Conservation (phyloP, 106 monocot genomes). For the Acorus gramineus region DNA sequence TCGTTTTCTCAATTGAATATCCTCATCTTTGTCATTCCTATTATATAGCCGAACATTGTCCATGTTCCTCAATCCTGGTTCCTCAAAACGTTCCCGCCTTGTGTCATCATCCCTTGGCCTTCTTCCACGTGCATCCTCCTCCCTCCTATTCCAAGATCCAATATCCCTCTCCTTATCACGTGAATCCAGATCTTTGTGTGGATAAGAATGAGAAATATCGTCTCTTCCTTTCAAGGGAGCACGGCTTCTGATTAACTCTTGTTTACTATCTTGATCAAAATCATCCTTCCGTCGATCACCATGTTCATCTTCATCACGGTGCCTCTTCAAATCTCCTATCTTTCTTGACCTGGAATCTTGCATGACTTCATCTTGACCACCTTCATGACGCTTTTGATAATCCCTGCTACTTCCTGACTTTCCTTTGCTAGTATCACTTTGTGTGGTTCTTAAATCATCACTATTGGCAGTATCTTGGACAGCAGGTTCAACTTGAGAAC, state of each 20-base stretch:
- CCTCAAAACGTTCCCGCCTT: conserved; percentile 29
- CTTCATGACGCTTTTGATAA: conserved; percentile 26
- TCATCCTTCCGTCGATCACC: conserved; percentile 33
- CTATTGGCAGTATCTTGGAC: conserved; percentile 20
- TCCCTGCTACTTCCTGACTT: conserved; percentile 46
- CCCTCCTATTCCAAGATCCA: conserved; percentile 42
- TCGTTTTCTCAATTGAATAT: conserved; percentile 36
- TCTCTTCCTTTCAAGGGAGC: conserved; percentile 30
- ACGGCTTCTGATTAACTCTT: conserved; percentile 24
- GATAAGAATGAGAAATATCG: conserved; percentile 26
- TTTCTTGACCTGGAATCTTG: conserved; percentile 26
- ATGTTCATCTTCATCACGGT: conserved; percentile 25
- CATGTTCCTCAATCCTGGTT: conserved; percentile 36
- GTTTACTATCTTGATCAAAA: conserved; percentile 32
- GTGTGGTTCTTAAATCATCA: conserved; percentile 23
- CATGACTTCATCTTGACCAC: conserved; percentile 36
- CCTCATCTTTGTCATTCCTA: conserved; percentile 42
- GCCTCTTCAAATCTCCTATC: conserved; percentile 25
- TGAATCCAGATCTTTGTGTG: conserved; percentile 29
- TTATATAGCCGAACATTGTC: conserved; percentile 37
- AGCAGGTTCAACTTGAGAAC: conserved; percentile 31
- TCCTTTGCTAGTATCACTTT: conserved; percentile 40
- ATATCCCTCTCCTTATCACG: conserved; percentile 28
- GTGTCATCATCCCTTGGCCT: conserved; percentile 55
- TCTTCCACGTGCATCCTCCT: conserved; percentile 39